Evolutionary conservation across 768 basidiomycete genomes (phyloP), one percentile per base, ranked within the genome.

Genomic region (Epithele typhae): DNA sequence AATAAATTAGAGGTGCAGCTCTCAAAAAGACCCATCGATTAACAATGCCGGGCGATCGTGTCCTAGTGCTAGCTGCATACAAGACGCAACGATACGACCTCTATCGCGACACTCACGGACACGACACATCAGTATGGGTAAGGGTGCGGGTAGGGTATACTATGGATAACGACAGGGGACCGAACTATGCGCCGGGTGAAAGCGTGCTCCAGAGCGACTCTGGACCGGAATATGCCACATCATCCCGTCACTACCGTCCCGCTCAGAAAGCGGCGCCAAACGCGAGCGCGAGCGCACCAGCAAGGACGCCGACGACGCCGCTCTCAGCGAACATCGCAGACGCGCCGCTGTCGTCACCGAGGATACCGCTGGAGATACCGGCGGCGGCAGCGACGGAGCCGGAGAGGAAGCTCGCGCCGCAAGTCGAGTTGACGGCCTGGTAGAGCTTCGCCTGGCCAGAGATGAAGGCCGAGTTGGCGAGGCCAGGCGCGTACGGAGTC

Each of bases 401-500:
- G 47, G 66, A 75, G 47, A 92, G 72, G 78, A 92, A 96, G 58
- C 68, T 74, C 7, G 64, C 22, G 3, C 88, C 87, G 63, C 95
- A 99, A 33, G 72, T 83, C 46, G 54, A 53, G 34, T 68, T 61
- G 56, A 93, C 71, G 46, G 69, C 77, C 18, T 59, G 55, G 77
- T 89, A 95, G 30, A 98, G 75, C 7, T 54, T 59, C 14, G 65
- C 32, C 67, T 97, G 92, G 38, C 76, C 77, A 24, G 68, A 60
- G 37, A 98, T 70, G 45, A 97, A 70, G 12, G 71, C 62, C 58
- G 84, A 87, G 57, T 74, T 72, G 48, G 52, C 43, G 22, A 96
- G 59, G 40, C 95, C 92, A 23, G 85, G 78, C 7, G 76, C 87
- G 64, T 92, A 97, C 1, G 86, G 85, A 36, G 71, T 67, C 46